A percentile compares a stretch with the other conserved stretches of the same genome.
Conservation (phyloP, 768 basidiomycete genomes). For the Tulasnella sp. region DNA sequence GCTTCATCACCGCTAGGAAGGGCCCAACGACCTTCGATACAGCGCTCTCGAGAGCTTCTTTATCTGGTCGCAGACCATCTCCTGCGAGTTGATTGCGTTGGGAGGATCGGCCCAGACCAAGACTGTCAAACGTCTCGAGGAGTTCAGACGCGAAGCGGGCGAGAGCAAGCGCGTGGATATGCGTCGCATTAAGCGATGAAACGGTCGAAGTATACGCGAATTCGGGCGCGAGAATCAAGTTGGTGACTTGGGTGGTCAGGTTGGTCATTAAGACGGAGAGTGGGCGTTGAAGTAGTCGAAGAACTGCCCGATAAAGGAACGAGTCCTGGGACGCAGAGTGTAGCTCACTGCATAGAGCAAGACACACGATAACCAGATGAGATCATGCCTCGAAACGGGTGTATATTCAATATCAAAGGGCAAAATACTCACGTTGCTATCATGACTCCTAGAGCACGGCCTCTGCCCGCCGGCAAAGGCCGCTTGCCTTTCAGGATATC, state of each 20-base stretch:
- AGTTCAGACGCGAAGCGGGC: conserved; percentile 65
- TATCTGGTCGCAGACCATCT: conserved; percentile 59
- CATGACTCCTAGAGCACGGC: conserved; percentile 51
- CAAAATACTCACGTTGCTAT: conserved; percentile 53
- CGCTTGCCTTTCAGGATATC: conserved; percentile 55
- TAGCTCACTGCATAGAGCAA: conserved; percentile 46
- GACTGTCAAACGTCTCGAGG: conserved; percentile 56
- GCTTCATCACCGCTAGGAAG: conserved; percentile 48
- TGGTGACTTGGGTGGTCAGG: conserved; percentile 55
- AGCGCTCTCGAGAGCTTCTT: conserved; percentile 61
- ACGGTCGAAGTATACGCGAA: conserved; percentile 43
- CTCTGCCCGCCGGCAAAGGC: conserved; percentile 66
- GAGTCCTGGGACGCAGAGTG: conserved; percentile 51
- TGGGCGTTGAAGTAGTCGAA: conserved; percentile 65
- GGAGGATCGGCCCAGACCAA: conserved; percentile 41
- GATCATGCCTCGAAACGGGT: too few relatives aligned
- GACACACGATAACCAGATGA: conserved; percentile 7
- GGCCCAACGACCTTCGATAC: conserved; percentile 58
- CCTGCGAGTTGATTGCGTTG: conserved; percentile 31
- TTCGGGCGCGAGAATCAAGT: conserved; percentile 51
- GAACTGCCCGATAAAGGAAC: conserved; percentile 56
- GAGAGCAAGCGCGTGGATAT: conserved; percentile 59
- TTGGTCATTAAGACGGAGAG: conserved; percentile 64
- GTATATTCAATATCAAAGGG: conserved; percentile 10
- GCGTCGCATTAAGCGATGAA: conserved; percentile 51